phyloP scores from a whole-genome alignment of 2,329 filamentous ascomycete genomes.

The Botrytis fragariae region DNA sequence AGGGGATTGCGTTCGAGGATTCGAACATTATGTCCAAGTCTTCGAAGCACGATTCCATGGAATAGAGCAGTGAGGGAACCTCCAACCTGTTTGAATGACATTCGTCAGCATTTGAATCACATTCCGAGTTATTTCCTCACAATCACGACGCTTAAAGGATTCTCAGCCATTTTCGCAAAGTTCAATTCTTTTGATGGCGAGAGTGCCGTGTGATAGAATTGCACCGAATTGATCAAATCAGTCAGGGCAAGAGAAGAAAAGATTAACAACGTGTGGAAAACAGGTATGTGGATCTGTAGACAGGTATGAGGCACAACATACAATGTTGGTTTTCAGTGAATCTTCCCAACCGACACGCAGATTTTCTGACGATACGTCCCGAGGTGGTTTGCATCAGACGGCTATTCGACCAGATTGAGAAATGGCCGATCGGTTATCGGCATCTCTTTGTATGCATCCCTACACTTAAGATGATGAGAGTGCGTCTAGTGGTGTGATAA shows the following conservation, averaged over 20 bases:
- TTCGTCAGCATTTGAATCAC: not conserved
- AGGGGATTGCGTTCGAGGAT: not conserved
- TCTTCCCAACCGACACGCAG: not conserved
- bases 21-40: not conserved
- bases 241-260: not conserved
- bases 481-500: not conserved
- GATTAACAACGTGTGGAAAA: not conserved
- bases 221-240: too few relatives aligned
- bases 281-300: too few relatives aligned
- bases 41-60: not conserved
- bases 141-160: not conserved
- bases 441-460: not conserved
- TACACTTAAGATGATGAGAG: not conserved
- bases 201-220: not conserved
- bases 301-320: not conserved
- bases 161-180: not conserved
- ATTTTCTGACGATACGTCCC: not conserved
- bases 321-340: not conserved
- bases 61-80: slow-evolving; percentile 3
- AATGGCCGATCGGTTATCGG: not conserved
- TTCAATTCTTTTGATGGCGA: not conserved
- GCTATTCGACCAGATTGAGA: not conserved
- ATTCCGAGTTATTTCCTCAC: not conserved
- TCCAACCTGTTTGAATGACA: not conserved
- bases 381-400: not conserved